phyloP scores from a whole-genome alignment of 2,329 filamentous ascomycete species.

The Trichoderma citrinoviride region DNA sequence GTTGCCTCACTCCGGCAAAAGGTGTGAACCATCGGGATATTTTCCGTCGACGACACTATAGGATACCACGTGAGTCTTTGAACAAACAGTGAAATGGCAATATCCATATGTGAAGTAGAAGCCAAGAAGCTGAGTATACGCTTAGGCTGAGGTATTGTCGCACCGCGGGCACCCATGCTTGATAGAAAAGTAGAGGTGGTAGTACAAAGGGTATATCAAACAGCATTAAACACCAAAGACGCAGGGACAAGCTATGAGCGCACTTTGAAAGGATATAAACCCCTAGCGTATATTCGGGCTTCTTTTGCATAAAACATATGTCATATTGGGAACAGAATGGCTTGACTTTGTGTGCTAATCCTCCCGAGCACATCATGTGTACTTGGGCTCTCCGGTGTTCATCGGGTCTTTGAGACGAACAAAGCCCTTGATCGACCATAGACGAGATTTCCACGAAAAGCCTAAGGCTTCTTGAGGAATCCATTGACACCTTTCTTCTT shows the following conservation, averaged over 20 bases:
- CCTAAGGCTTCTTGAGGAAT: slow-evolving; percentile 30
- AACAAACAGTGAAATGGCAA: not conserved
- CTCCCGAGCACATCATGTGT: not conserved
- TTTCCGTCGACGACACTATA: too few species aligned
- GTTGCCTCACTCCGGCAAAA: not conserved
- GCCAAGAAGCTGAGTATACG: too few species aligned
- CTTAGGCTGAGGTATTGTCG: too few species aligned
- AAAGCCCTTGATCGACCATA: not conserved
- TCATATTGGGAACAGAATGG: not conserved
- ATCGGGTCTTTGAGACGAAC: not conserved
- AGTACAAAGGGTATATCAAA: not conserved
- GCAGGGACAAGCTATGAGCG: too few species aligned
- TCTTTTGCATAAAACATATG: not conserved
- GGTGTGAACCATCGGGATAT: not conserved
- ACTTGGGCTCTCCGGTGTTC: not conserved
- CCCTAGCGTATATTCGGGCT: not conserved
- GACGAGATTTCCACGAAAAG: not conserved
- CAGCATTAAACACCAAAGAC: not conserved
- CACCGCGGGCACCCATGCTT: too few species aligned
- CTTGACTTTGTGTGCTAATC: not conserved
- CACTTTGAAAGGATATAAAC: not conserved
- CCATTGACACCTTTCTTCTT: slow-evolving; percentile 32
- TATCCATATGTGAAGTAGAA: not conserved
- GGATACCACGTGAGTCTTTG: too few species aligned
- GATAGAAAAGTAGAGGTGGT: not conserved